Base-by-base conservation (phyloP, 2,329 filamentous ascomycete species). In the Penicillium sp. region DNA sequence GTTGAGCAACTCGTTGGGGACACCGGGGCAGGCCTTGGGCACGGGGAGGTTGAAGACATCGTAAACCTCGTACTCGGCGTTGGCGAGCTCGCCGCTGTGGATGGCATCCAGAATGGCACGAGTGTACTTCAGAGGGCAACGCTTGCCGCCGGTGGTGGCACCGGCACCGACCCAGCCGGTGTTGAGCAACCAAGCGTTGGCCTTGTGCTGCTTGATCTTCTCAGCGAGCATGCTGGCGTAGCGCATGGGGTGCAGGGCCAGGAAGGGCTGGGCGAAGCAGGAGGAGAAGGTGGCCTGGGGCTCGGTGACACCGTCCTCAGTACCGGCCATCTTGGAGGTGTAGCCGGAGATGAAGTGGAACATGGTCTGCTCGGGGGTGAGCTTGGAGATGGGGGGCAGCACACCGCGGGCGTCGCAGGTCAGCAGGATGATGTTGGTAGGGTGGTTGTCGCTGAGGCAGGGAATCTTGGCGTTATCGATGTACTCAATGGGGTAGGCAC, bases 301-400 rank as follows among this genome's bases (percentile, higher is more conserved):
- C 76, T 98, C 93, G 8, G 87, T 94, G 57, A 98, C 84, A 66
- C 93, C 93, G 58, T 96, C 89, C 77, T 98, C 93, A 27, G 93
- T 98, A 66, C 93, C 93, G 57, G 93, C 93, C 93, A 98, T 98
- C 85, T 98, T 98, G 68, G 91, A 97, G 56, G 93, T 98, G 81
- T 98, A 98, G 62, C 93, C 93, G 14, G 88, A 95, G 75, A 98
- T 98, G 84, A 98, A 98, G 81, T 98, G 93, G 85, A 97, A 98
- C 91, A 98, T 97, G 72, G 89, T 95, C 77, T 97, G 93, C 64
- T 88, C 83, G 56, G 86, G 82, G 78, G 86, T 84, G 69, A 98
- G 86, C 80, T 97, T 97, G 64, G 89, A 96, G 75, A 98, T 97
- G 40, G 93, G 93, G 47, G 93, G 93, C 46, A 98, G 84, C 40